Base-by-base conservation (phyloP, 768 basidiomycete species). In the Rubroboletus pulcherrimus region DNA sequence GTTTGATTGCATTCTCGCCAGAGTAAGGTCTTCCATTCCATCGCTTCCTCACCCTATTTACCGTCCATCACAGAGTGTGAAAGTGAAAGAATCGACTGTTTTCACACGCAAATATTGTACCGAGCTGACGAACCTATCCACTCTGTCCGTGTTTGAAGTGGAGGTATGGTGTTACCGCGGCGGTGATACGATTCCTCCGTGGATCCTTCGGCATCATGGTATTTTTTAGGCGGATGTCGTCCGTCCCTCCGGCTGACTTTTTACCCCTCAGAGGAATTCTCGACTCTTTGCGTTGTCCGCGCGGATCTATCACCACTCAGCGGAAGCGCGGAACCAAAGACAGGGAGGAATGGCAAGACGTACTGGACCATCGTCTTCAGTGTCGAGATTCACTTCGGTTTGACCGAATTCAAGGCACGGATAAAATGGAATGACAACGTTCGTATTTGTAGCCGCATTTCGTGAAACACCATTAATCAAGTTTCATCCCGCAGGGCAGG, bases 321-420 rank as follows among this genome's bases (percentile, higher is more conserved):
- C 41, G 80, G 84, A 19, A 89, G 86, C 59, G 88, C 89, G 1
- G 81, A 83, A 60, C 73, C 89, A 1, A 90, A 89, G 65, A 67
- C 72, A 6, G 83, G 87, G 1, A 81, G 71, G 61, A 80, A 78
- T 44, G 84, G 86, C 49, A 87, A 84, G 73, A 83, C 78, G 11
- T 91, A 89, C 59, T 91, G 87, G 87, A 90, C 85, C 14, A 89
- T 91, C 56, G 84, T 91, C 17, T 91, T 91, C 69, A 87, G 85
- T 31, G 84, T 91, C 31, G 89, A 90, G 66, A 89, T 91, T 52
- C 88, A 89, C 64, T 91, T 91, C 55, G 88, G 89, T 33, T 65
- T 91, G 57, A 91, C 89, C 0, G 89, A 91, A 69, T 91, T 91
- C 74, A 86, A 76, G 66, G 88, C 89, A 7, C 79, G 87, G 53